Evolutionary conservation across 345 rosid species (phyloP).

Genomic region (Gossypium bickii): DNA sequence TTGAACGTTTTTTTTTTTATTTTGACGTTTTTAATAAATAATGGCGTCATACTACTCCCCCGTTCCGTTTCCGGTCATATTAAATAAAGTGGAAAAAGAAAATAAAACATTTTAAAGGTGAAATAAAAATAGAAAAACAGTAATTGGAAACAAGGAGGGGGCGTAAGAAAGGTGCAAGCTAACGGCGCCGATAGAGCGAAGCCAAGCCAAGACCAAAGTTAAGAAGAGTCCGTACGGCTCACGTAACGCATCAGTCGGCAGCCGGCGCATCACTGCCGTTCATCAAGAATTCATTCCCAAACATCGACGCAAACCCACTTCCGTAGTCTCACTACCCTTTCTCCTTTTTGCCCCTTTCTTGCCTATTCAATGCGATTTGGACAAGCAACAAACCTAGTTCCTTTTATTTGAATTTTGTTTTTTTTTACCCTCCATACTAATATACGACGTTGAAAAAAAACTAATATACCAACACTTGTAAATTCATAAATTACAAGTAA

Average conservation of each 20-base stretch:
- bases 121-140: neutral
- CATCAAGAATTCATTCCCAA: conserved; percentile 18
- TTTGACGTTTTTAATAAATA: neutral
- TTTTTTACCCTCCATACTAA: too few relatives aligned
- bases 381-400: too few relatives aligned
- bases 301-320: conserved; percentile 20
- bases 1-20: too few relatives aligned
- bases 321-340: too few relatives aligned
- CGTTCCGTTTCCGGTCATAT: conserved; percentile 26
- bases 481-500: too few relatives aligned
- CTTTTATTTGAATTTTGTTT: too few relatives aligned
- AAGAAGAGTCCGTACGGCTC: neutral
- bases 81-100: neutral
- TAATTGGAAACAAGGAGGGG: conserved; percentile 14
- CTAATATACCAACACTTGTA: too few relatives aligned
- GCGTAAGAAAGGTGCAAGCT: neutral
- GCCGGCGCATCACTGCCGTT: conserved; percentile 30
- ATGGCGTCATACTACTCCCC: neutral
- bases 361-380: too few relatives aligned
- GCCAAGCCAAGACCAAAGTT: conserved; percentile 8
- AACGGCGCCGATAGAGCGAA: conserved; percentile 1
- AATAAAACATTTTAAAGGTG: neutral
- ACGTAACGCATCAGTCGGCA: conserved; percentile 20
- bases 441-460: too few relatives aligned
- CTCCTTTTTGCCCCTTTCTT: conserved; percentile 9